phyloP scores from a whole-genome alignment of 192 early-diverging fungal genomes.

The Coemansia sp. region DNA sequence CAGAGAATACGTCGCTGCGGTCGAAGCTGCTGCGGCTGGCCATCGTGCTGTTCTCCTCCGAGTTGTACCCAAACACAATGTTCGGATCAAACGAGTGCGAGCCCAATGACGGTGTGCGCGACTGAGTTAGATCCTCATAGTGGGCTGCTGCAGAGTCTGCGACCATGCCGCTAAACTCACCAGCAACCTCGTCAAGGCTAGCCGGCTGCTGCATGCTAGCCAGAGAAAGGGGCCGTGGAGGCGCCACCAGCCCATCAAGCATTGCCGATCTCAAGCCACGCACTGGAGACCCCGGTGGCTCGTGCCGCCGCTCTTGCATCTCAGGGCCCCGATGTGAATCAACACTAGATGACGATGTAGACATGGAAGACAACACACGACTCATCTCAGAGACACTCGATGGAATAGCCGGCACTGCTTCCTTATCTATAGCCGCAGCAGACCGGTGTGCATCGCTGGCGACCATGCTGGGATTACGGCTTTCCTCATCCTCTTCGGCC shows the following conservation, averaged over 20 bases:
- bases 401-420: neutral
- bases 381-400: neutral
- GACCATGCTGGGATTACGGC: conserved; percentile 27
- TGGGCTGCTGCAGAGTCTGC: neutral
- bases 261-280: neutral
- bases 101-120: conserved; percentile 21
- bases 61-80: conserved; percentile 45
- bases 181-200: neutral
- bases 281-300: neutral
- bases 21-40: conserved; percentile 52
- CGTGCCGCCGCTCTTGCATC: conserved; percentile 22
- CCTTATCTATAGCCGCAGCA: neutral
- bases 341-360: conserved; percentile 1
- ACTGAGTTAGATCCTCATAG: conserved; percentile 23
- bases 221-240: neutral
- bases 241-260: neutral
- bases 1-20: conserved; percentile 26
- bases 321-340: neutral
- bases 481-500: conserved; percentile 41
- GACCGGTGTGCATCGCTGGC: conserved; percentile 12
- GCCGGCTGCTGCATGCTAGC: neutral
- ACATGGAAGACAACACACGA: neutral
- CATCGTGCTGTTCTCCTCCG: conserved; percentile 52
- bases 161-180: neutral
- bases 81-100: conserved; percentile 47